Base-by-base conservation (phyloP, 257 asterid genomes). In the Solanum phureja region DNA sequence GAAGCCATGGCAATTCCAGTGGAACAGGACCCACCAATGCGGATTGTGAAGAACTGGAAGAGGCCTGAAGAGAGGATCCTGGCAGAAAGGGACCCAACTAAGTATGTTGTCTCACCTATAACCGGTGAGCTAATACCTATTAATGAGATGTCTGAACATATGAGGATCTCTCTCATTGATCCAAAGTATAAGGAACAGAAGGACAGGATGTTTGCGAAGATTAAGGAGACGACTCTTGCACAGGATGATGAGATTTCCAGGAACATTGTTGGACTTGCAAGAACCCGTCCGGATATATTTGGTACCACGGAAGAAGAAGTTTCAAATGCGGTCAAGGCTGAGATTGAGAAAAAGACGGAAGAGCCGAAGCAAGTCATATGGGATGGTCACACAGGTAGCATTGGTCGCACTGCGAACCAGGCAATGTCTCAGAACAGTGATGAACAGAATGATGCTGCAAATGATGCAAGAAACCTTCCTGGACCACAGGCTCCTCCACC, bases 281-380 rank as follows among this genome's bases (percentile, higher is more conserved):
- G 97, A 76, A 93, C 97, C 12, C 95, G 99, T 31, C 99, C 98
- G 18, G 99, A 96, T 92, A 96, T 96, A 84, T 96, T 96, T 89
- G 99, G 99, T 88, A 96, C 99, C 58, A 96, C 99, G 3, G 98
- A 95, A 86, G 99, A 96, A 93, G 99, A 96, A 92, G 98, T 95
- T 76, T 95, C 99, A 44, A 96, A 96, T 88, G 99, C 98, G 56
- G 99, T 96, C 82, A 95, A 93, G 90, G 99, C 98, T 9, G 98
- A 94, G 93, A 96, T 95, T 83, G 98, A 95, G 86, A 96, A 94
- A 96, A 95, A 96, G 92, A 95, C 92, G 49, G 98, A 96, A 31
- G 99, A 96, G 90, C 98, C 99, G 16, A 96, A 96, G 91, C 99
- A 96, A 89, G 98, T 95, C 84, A 95, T 96, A 90, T 96, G 99